Conservation (phyloP, 2,329 filamentous ascomycete genomes). For the Penicillium sp. region DNA sequence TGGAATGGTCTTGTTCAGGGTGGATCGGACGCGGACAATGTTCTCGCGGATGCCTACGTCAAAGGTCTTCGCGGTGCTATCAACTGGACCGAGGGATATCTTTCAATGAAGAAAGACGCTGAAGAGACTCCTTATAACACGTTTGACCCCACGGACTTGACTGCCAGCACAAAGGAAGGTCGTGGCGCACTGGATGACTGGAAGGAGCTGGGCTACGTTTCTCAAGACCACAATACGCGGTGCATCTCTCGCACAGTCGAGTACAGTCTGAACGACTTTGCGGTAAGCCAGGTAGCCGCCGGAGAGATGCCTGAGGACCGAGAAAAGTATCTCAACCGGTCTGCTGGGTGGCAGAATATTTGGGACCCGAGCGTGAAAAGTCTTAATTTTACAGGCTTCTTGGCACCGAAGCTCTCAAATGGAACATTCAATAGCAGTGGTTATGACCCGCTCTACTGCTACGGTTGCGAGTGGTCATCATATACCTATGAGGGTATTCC, state of each 20-base stretch:
- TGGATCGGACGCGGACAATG: constrained; percentile 71
- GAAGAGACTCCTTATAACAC: constrained; percentile 67
- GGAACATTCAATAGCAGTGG: constrained; percentile 52
- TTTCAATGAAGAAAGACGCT: constrained; percentile 68
- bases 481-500: constrained; percentile 64
- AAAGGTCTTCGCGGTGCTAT: constrained; percentile 67
- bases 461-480: constrained; percentile 68
- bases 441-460: constrained; percentile 58
- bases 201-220: constrained; percentile 67
- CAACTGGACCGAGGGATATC: constrained; percentile 67
- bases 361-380: constrained; percentile 65
- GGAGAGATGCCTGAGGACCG: constrained; percentile 53
- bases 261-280: constrained; percentile 68
- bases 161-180: constrained; percentile 68
- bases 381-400: constrained; percentile 57
- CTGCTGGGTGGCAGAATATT: constrained; percentile 72
- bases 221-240: constrained; percentile 58
- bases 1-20: constrained; percentile 67
- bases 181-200: constrained; percentile 71
- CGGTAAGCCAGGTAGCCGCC: constrained; percentile 58
- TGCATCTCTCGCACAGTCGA: constrained; percentile 69
- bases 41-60: constrained; percentile 72
- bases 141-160: constrained; percentile 55
- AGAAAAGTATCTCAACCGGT: constrained; percentile 63
- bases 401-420: constrained; percentile 61